These are phyloP conservation scores for Hypoxylon cercidicola DNA, from an alignment of 495 filamentous ascomycete genomes.

Conservation along the genomic window DNA sequence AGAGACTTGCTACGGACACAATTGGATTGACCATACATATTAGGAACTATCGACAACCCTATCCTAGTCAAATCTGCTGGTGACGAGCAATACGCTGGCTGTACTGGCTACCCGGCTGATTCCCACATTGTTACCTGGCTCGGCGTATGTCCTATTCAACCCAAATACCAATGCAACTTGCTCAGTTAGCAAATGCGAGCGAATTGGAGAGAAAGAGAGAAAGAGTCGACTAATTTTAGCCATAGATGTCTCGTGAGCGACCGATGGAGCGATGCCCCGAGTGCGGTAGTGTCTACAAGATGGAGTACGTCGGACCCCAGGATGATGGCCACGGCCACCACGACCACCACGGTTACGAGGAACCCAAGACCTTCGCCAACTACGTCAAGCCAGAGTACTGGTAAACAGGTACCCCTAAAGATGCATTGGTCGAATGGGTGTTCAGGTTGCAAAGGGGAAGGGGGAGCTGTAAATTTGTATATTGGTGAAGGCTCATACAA, in stretches of 20 bases:
- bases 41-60: conserved; percentile 90
- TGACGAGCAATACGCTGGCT: conserved; percentile 96
- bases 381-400: conserved; percentile 92
- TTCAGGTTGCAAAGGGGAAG: conserved; percentile 24
- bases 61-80: conserved; percentile 89
- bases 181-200: conserved; percentile 1
- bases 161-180: neutral
- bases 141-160: conserved; percentile 67
- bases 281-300: conserved; percentile 95
- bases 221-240: conserved; percentile 26
- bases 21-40: conserved; percentile 26
- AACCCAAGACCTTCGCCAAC: conserved; percentile 93
- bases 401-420: conserved; percentile 54
- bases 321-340: conserved; percentile 70
- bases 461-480: conserved; percentile 34
- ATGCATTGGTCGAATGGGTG: conserved; percentile 12
- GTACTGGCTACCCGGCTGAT: conserved; percentile 93
- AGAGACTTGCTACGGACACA: neutral
- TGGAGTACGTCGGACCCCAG: conserved; percentile 90
- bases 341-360: conserved; percentile 69
- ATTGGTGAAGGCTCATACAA: conserved; percentile 44
- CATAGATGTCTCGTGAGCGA: conserved; percentile 84
- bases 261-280: conserved; percentile 93
- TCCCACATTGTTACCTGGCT: conserved; percentile 92
- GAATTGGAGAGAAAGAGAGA: neutral